These are phyloP conservation scores for Galerina sulciceps DNA, from an alignment of 768 basidiomycete species.

Conservation along the genomic window DNA sequence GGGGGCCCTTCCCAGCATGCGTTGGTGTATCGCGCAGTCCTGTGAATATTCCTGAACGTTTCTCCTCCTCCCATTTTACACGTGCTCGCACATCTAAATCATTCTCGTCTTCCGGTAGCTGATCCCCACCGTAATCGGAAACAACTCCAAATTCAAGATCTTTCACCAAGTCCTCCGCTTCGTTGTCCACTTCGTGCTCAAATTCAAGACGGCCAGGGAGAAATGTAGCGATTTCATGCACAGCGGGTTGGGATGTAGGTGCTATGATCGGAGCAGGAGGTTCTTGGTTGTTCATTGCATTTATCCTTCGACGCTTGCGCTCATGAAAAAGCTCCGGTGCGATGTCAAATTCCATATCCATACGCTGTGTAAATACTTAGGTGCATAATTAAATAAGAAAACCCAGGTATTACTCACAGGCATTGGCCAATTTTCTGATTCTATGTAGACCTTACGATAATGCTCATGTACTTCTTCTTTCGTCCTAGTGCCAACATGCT, in stretches of 20 bases:
- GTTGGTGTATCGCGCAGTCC: conserved; percentile 30
- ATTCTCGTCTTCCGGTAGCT: conserved; percentile 77
- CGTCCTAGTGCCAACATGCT: conserved; percentile 91
- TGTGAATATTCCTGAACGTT: conserved; percentile 31
- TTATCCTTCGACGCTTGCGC: conserved; percentile 87
- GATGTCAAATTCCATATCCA: conserved; percentile 70
- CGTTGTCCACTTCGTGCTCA: conserved; percentile 96
- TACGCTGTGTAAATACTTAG: conserved; percentile 34
- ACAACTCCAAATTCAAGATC: conserved; percentile 96
- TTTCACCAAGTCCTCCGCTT: conserved; percentile 94
- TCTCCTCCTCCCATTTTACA: conserved; percentile 54
- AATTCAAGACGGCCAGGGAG: conserved; percentile 98
- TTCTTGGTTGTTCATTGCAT: conserved; percentile 67
- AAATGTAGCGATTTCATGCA: conserved; percentile 91
- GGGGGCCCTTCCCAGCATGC: conserved; percentile 42
- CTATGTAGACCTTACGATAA: conserved; percentile 81
- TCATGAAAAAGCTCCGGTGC: conserved; percentile 86
- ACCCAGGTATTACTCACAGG: conserved; percentile 56
- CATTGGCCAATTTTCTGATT: conserved; percentile 78
- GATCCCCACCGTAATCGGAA: conserved; percentile 81
- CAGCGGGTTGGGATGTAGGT: conserved; percentile 87
- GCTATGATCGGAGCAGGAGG: conserved; percentile 69
- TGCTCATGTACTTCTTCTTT: conserved; percentile 94
- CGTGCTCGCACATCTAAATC: conserved; percentile 74
- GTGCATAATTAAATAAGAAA: conserved; percentile 2